A percentile compares a stretch with the other conserved stretches of the same genome.
phyloP scores from a whole-genome alignment of 345 rosid genomes.

The Cardamine chenopodiifolia region DNA sequence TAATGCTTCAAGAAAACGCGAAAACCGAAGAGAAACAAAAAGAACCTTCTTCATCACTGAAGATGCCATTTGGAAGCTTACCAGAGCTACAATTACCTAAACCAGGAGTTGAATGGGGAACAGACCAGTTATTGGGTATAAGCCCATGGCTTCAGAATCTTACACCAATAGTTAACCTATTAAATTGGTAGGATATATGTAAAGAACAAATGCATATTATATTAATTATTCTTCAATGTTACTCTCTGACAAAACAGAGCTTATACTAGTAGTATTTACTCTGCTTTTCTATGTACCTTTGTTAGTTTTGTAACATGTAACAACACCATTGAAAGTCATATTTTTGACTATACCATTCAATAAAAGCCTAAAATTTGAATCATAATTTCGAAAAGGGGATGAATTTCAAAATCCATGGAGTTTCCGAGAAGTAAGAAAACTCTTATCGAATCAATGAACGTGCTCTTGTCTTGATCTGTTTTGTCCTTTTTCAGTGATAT shows the following conservation, averaged over 20 bases:
- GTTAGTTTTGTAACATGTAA: slow-evolving; percentile 26
- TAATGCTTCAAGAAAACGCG: slow-evolving; percentile 17
- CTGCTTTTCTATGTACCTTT: neutral
- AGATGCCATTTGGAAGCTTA: slow-evolving; percentile 52
- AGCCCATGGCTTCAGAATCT: slow-evolving; percentile 89
- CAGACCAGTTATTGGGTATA: slow-evolving; percentile 58
- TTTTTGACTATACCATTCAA: slow-evolving; percentile 16
- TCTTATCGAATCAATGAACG: slow-evolving; percentile 5
- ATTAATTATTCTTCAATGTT: slow-evolving; percentile 10
- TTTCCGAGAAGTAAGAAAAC: slow-evolving; percentile 23
- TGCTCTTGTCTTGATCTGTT: slow-evolving; percentile 1
- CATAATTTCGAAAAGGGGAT: neutral
- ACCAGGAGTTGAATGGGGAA: slow-evolving; percentile 63
- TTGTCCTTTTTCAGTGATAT: slow-evolving; percentile 19
- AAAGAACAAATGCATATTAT: neutral
- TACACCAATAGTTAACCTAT: slow-evolving; percentile 55
- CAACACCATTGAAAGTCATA: slow-evolving; percentile 12
- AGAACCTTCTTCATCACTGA: slow-evolving; percentile 45
- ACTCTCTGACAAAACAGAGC: neutral
- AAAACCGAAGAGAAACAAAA: slow-evolving; percentile 13
- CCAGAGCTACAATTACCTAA: slow-evolving; percentile 79
- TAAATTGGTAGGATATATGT: slow-evolving; percentile 50
- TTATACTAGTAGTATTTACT: slow-evolving; percentile 19
- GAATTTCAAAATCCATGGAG: neutral
- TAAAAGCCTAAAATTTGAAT: slow-evolving; percentile 14